Percentiles rank a stretch among this genome's conserved stretches.
Evolutionary conservation across 2,329 filamentous ascomycete genomes (phyloP).

Genomic region (Diaporthe vaccinii): DNA sequence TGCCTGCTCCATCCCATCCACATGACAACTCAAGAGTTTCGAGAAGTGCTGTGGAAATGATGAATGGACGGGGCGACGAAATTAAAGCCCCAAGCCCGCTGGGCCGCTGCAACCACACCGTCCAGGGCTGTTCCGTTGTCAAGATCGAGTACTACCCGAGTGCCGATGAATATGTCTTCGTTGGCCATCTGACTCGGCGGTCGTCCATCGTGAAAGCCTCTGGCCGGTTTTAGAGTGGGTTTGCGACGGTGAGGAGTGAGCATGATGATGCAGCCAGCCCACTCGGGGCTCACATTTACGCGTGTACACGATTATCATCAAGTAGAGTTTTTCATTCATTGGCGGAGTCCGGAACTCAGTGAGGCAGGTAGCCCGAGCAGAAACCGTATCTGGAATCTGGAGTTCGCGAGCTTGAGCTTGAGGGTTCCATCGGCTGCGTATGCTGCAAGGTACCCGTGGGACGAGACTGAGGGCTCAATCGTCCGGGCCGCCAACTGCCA

Average conservation of each 20-base stretch:
- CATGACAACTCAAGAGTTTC: background rate
- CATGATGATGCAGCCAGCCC: slow-evolving; percentile 4
- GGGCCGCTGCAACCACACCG: slow-evolving; percentile 27
- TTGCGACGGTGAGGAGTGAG: background rate
- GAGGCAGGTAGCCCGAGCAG: slow-evolving; percentile 18
- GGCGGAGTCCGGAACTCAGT: slow-evolving; percentile 11
- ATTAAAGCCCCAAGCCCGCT: slow-evolving; percentile 27
- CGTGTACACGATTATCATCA: background rate
- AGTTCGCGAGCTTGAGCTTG: slow-evolving; percentile 10
- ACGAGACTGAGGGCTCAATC: slow-evolving; percentile 16
- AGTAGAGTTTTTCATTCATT: slow-evolving; percentile 14
- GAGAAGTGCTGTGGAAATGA: slow-evolving; percentile 24
- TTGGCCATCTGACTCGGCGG: slow-evolving; percentile 7
- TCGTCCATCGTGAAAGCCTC: background rate
- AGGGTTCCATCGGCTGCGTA: slow-evolving; percentile 13
- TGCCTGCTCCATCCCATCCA: background rate
- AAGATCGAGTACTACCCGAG: slow-evolving; percentile 15
- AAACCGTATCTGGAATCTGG: slow-evolving; percentile 6
- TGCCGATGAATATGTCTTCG: slow-evolving; percentile 14
- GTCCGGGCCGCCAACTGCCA: slow-evolving; percentile 31
- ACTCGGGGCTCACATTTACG: background rate
- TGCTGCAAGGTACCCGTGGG: slow-evolving; percentile 20
- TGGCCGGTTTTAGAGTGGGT: slow-evolving; percentile 8
- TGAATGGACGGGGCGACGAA: slow-evolving; percentile 28
- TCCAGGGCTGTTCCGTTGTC: slow-evolving; percentile 19